Evolutionary conservation across 2,329 filamentous ascomycete species (phyloP), one percentile per base, ranked within the genome.

Genomic region (Penicillium sp.): DNA sequence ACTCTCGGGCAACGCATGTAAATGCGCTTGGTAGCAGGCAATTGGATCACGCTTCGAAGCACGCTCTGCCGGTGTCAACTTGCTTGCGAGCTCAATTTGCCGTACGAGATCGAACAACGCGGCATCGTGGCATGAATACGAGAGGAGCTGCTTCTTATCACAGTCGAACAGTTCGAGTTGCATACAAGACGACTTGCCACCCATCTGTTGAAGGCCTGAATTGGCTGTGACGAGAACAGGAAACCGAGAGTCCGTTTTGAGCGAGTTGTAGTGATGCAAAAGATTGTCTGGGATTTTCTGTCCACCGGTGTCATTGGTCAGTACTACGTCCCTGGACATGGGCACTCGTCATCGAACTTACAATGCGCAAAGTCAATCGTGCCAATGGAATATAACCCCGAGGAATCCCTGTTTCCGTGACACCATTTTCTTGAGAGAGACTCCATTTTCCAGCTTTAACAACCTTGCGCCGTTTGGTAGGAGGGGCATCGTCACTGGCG

Each of bases 391-490:
- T 68, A 53, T 73, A 71, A 0, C 67, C 67, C 29, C 53, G n/a
- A 42, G 67, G 67, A 6, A 59, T 53, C 43, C 60, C 48, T 32
- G 50, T 52, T 3, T 44, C 24, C 5, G 62, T 61, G 6, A 63
- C 14, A 1, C 63, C 61, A 42, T 58, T 52, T 13, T 56, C 21
- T 2, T 61, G 22, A 9, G 53, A 42, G 14, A 71, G 54, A 16
- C 59, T 67, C 13, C 53, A 57, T 24, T 50, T 16, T 9, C 45
- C 57, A 29, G 57, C 51, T 41, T 62, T 58, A 1, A 54, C 18
- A 44, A 66, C 24, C 57, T 72, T 74, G 55, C 68, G 71, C 48
- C 72, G 70, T 58, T 74, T 74, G 16, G 42, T 63, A 10, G 60
- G 62, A 56, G 48, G 67, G n/a, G 48, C 59, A 45, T 65, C 53